A percentile compares a stretch with the other conserved stretches of the same genome.
Conservation (phyloP, 2,329 filamentous ascomycete species). For the Fusarium penzigii region DNA sequence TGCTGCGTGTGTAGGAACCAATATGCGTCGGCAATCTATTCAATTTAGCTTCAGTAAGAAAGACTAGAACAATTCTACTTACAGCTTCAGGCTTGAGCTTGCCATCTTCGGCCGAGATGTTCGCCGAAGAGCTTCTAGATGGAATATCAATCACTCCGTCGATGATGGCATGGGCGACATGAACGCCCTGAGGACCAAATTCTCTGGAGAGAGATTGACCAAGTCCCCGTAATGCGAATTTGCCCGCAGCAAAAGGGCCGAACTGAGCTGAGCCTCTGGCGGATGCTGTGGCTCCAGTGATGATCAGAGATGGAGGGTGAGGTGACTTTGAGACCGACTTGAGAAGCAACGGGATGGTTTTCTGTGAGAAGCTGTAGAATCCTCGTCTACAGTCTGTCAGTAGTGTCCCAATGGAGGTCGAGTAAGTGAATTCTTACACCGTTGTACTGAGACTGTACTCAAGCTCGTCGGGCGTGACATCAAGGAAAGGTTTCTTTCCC, state of each 20-base stretch:
- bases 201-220: constrained; percentile 77
- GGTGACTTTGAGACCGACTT: constrained; percentile 53
- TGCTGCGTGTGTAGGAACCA: constrained; percentile 84
- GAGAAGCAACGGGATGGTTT: constrained; percentile 69
- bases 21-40: constrained; percentile 80
- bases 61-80: constrained; percentile 37
- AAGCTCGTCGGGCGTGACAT: constrained; percentile 53
- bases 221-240: constrained; percentile 76
- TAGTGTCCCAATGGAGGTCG: fast-evolving
- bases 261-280: constrained; percentile 71
- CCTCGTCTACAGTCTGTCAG: constrained; percentile 51
- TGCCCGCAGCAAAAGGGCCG: constrained; percentile 72
- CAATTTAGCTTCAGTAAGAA: constrained; percentile 6
- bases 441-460: constrained; percentile 47
- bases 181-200: constrained; percentile 81
- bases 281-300: constrained; percentile 84
- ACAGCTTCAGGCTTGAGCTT: constrained; percentile 77
- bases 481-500: constrained; percentile 58
- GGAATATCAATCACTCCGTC: constrained; percentile 86
- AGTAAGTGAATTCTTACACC: constrained; percentile 42
- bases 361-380: constrained; percentile 75
- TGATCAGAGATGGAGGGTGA: constrained; percentile 76
- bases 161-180: constrained; percentile 80
- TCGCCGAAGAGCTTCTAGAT: constrained; percentile 54
- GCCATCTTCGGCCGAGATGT: constrained; percentile 50